Conservation (phyloP, 805 yeast genomes). For the Lachancea sp. region DNA sequence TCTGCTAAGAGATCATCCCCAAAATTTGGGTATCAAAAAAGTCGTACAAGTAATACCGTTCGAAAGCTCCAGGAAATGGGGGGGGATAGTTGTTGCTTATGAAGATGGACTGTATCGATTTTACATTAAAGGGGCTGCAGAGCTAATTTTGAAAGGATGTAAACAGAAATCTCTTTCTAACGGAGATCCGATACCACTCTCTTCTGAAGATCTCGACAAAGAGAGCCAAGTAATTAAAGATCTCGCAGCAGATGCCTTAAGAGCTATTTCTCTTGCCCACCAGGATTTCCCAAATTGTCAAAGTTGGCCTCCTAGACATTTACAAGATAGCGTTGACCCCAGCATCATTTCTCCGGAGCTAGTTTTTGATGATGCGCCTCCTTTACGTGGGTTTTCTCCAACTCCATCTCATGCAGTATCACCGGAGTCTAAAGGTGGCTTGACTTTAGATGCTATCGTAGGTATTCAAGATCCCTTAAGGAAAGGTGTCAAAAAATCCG, state of each 20-base stretch:
- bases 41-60: constrained; percentile 78
- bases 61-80: constrained; percentile 90
- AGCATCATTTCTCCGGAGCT: constrained; percentile 40
- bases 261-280: constrained; percentile 88
- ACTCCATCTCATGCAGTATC: constrained; percentile 8
- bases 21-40: constrained; percentile 30
- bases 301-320: constrained; percentile 64
- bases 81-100: constrained; percentile 62
- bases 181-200: constrained; percentile 28
- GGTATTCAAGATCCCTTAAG: constrained; percentile 96
- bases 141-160: constrained; percentile 65
- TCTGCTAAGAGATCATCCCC: constrained; percentile 35
- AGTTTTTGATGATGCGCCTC: constrained; percentile 34
- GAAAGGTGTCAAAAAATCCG: constrained; percentile 85
- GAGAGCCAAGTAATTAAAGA: constrained; percentile 41
- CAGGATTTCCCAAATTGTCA: constrained; percentile 47
- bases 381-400: constrained; percentile 12
- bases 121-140: constrained; percentile 91
- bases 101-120: constrained; percentile 45
- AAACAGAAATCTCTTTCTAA: constrained; percentile 34
- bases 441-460: constrained; percentile 65
- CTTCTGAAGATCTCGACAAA: constrained; percentile 27
- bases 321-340: constrained; percentile 31
- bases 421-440: constrained; percentile 33
- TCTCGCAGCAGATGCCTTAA: constrained; percentile 72